Base-by-base conservation (phyloP, 108 stramenopile species). In the Nannochloropsis salina region DNA sequence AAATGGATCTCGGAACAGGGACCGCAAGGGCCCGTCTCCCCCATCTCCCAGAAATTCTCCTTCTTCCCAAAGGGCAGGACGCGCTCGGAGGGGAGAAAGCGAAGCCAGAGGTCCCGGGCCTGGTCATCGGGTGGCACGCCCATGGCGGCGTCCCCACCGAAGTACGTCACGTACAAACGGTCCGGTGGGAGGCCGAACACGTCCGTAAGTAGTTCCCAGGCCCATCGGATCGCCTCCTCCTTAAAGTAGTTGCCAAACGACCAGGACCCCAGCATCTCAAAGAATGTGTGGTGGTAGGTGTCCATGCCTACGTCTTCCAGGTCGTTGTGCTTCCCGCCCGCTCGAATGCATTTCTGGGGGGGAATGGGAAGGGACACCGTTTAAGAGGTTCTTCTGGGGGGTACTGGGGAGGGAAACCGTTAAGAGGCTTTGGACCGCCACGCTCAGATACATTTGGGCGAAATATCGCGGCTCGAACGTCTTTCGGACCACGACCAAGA, bases 41-140 rank as follows among this genome's bases (percentile, higher is more conserved):
- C 91, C 91, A 91, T 91, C 90, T 91, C 91, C 91, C 91, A 91
- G 87, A 91, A 91, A 61, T 91, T 91, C 42, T 88, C 91, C 74
- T 90, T 90, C 10, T 84, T 47, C 84, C 83, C 91, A 41, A 89
- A 89, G 4, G 91, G 91, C 40, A 90, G 89, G 4, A 91, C 91
- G 41, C 91, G 47, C 41, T 92, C 90, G 44, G 83, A 22, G 9
- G 91, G 91, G n/a, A 92, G 47, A n/a, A 82, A 42, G 47, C 61
- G 89, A 82, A 88, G 83, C 92, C 92, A 92, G 3, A 92, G 80
- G 45, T 92, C 91, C 11, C 90, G 42, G 22, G 91, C 90, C 80
- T 92, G 90, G n/a, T 84, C 43, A 85, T 92, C 92, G 9, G 90
- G 81, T 6, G 90, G 82, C 22, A 91, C 80, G 43, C 91, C 91